Conservation (phyloP, 331 rosid species). For the Erythrophleum ivorense region DNA sequence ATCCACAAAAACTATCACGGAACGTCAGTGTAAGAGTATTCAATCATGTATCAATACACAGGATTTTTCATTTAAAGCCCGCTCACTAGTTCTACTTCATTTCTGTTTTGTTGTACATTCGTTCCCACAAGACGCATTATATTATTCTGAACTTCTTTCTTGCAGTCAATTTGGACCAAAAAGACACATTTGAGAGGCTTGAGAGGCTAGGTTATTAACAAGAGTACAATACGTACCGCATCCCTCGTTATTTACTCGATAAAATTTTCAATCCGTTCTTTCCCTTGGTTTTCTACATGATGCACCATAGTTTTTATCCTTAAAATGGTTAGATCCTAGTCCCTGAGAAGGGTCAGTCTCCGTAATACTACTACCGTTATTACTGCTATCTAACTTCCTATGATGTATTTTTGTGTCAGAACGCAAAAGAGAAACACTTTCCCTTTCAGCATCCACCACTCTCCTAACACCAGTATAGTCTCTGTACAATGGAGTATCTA, state of each 20-base stretch:
- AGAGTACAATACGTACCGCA: conserved; percentile 37
- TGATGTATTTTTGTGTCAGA: conserved; percentile 58
- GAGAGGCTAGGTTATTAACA: conserved; percentile 14
- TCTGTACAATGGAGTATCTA: conserved; percentile 42
- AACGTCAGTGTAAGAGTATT: neutral
- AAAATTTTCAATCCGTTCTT: conserved; percentile 50
- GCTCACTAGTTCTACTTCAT: neutral
- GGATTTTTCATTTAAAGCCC: neutral
- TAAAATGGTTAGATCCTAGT: conserved; percentile 57
- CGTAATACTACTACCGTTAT: conserved; percentile 46
- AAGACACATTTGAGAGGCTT: neutral
- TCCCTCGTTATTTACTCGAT: conserved; percentile 42
- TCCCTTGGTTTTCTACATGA: conserved; percentile 60
- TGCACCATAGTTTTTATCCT: conserved; percentile 51
- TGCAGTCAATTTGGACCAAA: neutral
- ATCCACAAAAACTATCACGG: neutral
- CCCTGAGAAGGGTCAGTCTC: conserved; percentile 58
- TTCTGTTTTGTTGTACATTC: neutral
- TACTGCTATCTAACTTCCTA: conserved; percentile 61
- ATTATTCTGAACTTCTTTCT: neutral
- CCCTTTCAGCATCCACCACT: conserved; percentile 38
- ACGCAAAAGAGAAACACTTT: conserved; percentile 48
- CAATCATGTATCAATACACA: neutral
- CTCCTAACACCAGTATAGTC: conserved; percentile 32
- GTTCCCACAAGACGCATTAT: neutral